A percentile compares a stretch with the other conserved stretches of the same genome.
phyloP scores from a whole-genome alignment of 495 filamentous ascomycete species.

The Aspergillus ellipticus region DNA sequence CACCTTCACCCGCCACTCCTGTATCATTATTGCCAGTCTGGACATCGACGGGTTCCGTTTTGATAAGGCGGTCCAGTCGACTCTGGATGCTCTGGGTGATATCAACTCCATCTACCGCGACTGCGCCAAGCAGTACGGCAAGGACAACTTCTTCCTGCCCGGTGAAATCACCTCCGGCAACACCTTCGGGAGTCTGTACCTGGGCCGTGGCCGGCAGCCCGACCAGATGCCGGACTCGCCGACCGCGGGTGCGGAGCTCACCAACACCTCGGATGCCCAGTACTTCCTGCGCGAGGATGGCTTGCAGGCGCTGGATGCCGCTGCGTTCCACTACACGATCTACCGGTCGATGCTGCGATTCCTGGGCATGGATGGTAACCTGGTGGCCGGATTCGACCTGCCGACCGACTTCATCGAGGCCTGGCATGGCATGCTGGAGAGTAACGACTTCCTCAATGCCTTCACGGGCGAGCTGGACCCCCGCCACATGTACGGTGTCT shows the following conservation, averaged over 20 bases:
- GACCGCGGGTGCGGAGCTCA: slow-evolving; percentile 34
- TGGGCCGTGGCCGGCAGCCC: slow-evolving; percentile 36
- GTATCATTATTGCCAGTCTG: slow-evolving; percentile 38
- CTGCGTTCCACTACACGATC: slow-evolving; percentile 48
- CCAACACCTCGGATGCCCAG: slow-evolving; percentile 22
- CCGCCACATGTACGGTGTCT: slow-evolving; percentile 47
- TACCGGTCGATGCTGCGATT: slow-evolving; percentile 48
- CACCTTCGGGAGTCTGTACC: slow-evolving; percentile 32
- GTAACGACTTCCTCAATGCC: slow-evolving; percentile 46
- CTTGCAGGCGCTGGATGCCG: slow-evolving; percentile 38
- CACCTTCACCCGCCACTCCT: slow-evolving; percentile 31
- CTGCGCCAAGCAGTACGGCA: slow-evolving; percentile 38
- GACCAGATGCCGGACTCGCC: slow-evolving; percentile 28
- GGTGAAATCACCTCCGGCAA: slow-evolving; percentile 44
- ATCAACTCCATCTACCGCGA: slow-evolving; percentile 36
- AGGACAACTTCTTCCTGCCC: slow-evolving; percentile 48
- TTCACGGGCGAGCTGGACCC: slow-evolving; percentile 50
- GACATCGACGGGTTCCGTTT: slow-evolving; percentile 50
- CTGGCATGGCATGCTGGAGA: slow-evolving; percentile 40
- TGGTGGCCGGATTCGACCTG: slow-evolving; percentile 36
- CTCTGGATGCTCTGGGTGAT: slow-evolving; percentile 42
- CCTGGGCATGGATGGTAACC: slow-evolving; percentile 45
- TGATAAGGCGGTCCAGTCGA: slow-evolving; percentile 46
- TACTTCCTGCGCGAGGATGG: slow-evolving; percentile 31
- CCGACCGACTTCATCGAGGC: slow-evolving; percentile 41